Evolutionary conservation across 306 rosid genomes (phyloP), one percentile per base, ranked within the genome.

Genomic region (Cucurbita ficifolia): DNA sequence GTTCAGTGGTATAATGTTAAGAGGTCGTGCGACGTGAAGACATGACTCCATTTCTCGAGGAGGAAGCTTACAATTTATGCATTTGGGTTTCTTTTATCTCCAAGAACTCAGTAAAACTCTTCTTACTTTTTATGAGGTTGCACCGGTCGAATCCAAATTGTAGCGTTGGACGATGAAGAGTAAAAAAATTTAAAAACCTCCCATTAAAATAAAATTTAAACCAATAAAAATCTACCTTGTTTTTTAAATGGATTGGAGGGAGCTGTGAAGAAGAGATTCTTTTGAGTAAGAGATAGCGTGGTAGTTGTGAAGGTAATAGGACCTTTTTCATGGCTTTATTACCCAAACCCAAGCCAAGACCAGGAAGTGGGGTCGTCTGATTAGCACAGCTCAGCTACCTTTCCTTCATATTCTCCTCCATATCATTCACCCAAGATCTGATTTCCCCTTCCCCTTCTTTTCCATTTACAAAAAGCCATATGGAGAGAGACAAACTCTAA

Each of bases 361-460:
- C 4, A 39, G 46, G 19, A 61, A 35, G 70, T 63, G 70, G 70
- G 70, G 70, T 39, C 70, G 49, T 61, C 45, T 63, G 16, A 17
- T 63, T 63, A 9, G 13, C 33, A 55, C 21, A 55, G 24, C 50
- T 16, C 70, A 63, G 50, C 70, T 39, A 62, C 9, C 38, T 62
- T 62, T 36, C 48, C 45, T 61, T 36, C 68, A 7, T 61, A 38
- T 63, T 38, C 70, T 39, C 70, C 21, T 24, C 14, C 14, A n/a
- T 39, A 63, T 39, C 70, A 63, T 63, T 39, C 5, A 63, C 1
- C 70, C 70, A 39, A 63, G 70, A 63, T 63, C 70, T 63, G 70
- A 63, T 63, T 63, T 63, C 18, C n/a, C 19, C 14, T 48, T 17
- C 12, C 29, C 29, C 19, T 54, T 0, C 7, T 19, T 52, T n/a